Conservation (phyloP, 176 grass and related monocot species). For the Phyllostachys edulis region DNA sequence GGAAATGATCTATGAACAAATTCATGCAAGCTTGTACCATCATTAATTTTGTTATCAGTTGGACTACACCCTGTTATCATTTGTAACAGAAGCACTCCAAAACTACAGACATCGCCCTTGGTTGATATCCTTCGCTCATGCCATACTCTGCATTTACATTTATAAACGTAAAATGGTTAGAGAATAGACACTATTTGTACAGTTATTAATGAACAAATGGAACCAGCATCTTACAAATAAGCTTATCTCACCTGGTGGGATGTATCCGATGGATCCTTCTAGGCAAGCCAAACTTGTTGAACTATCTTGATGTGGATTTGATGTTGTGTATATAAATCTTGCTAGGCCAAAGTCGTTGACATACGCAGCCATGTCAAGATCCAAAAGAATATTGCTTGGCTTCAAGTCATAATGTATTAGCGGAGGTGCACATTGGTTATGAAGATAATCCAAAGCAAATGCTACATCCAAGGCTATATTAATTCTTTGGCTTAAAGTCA, state of each 20-base stretch:
- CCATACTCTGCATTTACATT: conserved; percentile 43
- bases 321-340: conserved; percentile 19
- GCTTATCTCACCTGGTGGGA: conserved; percentile 41
- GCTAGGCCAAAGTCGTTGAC: conserved; percentile 40
- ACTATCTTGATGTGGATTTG: not conserved
- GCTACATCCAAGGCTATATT: conserved; percentile 24
- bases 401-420: conserved; percentile 52
- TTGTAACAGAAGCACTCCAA: conserved; percentile 45
- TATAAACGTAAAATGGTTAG: not conserved
- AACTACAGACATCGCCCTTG: conserved; percentile 50
- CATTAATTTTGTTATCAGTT: conserved; percentile 27
- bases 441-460: conserved; percentile 53
- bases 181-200: not conserved
- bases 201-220: not conserved
- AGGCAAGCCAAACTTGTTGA: conserved; percentile 20
- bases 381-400: conserved; percentile 51
- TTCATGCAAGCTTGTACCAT: not conserved
- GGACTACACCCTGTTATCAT: conserved; percentile 35
- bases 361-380: conserved; percentile 28
- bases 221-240: not conserved
- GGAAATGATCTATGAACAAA: conserved; percentile 27
- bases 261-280: conserved; percentile 54
- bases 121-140: conserved; percentile 24
- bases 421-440: conserved; percentile 29
- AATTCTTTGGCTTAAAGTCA: conserved; percentile 35